Evolutionary conservation across 2,329 filamentous ascomycete genomes (phyloP).

Genomic region (Dactylellina drechsleri): DNA sequence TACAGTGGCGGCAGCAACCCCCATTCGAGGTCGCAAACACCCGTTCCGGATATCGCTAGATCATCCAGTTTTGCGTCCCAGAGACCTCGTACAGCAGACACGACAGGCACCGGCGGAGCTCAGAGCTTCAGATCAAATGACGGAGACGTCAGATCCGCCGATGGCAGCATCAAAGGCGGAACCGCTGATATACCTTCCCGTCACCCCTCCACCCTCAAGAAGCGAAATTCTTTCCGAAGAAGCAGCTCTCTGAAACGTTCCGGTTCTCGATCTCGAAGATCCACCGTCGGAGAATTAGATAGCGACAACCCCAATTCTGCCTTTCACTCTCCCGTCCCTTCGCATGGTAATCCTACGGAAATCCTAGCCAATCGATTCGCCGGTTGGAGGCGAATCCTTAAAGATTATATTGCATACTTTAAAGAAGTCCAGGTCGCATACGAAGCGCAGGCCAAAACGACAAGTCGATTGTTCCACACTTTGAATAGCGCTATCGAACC

Average conservation of each 20-base stretch:
- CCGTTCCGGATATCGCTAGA: slow-evolving; percentile 33
- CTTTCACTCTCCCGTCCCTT: slow-evolving; percentile 90
- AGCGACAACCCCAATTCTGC: slow-evolving; percentile 78
- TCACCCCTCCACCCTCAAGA: slow-evolving; percentile 75
- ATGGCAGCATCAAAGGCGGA: slow-evolving; percentile 36
- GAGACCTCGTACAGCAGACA: slow-evolving; percentile 40
- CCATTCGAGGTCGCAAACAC: slow-evolving; percentile 49
- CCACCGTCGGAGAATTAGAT: slow-evolving; percentile 81
- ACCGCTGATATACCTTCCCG: slow-evolving; percentile 34
- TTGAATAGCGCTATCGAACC: slow-evolving; percentile 76
- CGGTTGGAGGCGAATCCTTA: slow-evolving; percentile 96
- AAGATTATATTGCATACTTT: slow-evolving; percentile 93
- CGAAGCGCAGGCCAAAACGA: slow-evolving; percentile 82
- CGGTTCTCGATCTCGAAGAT: slow-evolving; percentile 79
- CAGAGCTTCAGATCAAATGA: slow-evolving; percentile 52
- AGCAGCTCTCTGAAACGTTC: slow-evolving; percentile 80
- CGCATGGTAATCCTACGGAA: slow-evolving; percentile 86
- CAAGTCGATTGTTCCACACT: slow-evolving; percentile 76
- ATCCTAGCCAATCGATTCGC: slow-evolving; percentile 87
- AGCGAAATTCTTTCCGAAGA: slow-evolving; percentile 81
- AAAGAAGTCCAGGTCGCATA: slow-evolving; percentile 90
- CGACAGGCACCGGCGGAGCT: slow-evolving; percentile 27
- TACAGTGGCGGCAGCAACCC: slow-evolving; percentile 42
- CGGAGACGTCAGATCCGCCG: slow-evolving; percentile 41
- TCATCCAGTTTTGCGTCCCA: slow-evolving; percentile 38